These are phyloP conservation scores for Cercophora sp. DNA, from an alignment of 495 filamentous ascomycete species.

Conservation along the genomic window DNA sequence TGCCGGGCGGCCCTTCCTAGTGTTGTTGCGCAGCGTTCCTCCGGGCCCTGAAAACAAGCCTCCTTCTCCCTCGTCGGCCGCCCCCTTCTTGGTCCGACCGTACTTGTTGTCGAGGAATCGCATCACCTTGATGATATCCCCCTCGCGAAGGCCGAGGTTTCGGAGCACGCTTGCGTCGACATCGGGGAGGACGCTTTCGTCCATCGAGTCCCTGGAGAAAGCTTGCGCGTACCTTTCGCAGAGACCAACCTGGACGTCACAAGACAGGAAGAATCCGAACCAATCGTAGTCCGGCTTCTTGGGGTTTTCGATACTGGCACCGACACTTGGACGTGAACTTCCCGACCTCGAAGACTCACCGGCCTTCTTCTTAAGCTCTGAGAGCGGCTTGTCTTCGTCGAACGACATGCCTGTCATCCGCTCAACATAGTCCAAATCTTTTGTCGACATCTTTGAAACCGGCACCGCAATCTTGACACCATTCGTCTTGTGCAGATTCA, in stretches of 20 bases:
- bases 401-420: conserved; percentile 77
- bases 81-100: conserved; percentile 59
- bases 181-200: conserved; percentile 82
- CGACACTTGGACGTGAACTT: conserved; percentile 28
- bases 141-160: conserved; percentile 86
- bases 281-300: conserved; percentile 83
- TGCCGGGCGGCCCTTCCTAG: conserved; percentile 84
- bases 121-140: conserved; percentile 93
- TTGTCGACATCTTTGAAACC: conserved; percentile 87
- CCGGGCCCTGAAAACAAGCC: conserved; percentile 91
- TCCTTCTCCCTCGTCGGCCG: conserved; percentile 60
- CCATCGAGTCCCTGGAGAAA: conserved; percentile 89
- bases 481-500: conserved; percentile 96
- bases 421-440: conserved; percentile 94
- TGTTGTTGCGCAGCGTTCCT: conserved; percentile 86
- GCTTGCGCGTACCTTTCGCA: conserved; percentile 91
- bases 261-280: conserved; percentile 96
- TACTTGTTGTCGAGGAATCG: conserved; percentile 82
- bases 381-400: conserved; percentile 93
- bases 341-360: conserved; percentile 20
- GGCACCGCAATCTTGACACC: conserved; percentile 98
- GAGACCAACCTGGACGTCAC: conserved; percentile 83
- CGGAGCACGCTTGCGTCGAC: conserved; percentile 77
- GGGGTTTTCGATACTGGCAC: conserved; percentile 50
- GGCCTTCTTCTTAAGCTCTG: conserved; percentile 59